phyloP scores from a whole-genome alignment of 306 rosid species.

The Dryas drummondii region DNA sequence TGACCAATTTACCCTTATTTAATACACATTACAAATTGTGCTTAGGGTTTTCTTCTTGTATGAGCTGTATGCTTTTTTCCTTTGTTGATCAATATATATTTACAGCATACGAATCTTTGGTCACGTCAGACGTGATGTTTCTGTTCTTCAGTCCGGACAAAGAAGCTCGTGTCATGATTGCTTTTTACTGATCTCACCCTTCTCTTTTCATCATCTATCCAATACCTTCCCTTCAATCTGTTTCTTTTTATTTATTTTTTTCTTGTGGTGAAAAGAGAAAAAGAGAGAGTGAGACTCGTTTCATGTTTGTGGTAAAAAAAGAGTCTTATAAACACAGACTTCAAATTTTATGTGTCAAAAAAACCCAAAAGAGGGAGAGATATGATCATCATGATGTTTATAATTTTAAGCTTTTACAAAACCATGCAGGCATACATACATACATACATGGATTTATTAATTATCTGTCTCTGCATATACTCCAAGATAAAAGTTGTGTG shows the following conservation, averaged over 20 bases:
- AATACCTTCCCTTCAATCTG: background rate
- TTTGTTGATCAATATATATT: background rate
- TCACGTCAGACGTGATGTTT: constrained; percentile 42
- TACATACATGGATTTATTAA: background rate
- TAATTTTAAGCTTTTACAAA: background rate
- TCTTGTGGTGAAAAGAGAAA: background rate
- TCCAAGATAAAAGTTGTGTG: background rate
- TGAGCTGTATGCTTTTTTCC: constrained; percentile 14
- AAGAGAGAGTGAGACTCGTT: background rate
- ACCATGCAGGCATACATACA: background rate
- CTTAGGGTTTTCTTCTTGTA: constrained; percentile 15
- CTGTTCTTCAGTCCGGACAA: constrained; percentile 35
- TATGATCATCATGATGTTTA: background rate
- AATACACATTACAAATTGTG: background rate
- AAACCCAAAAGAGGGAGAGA: background rate
- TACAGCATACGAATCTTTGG: constrained; percentile 23
- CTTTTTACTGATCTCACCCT: background rate
- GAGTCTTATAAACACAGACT: background rate
- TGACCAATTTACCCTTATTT: background rate
- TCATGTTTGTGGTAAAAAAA: background rate
- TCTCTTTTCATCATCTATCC: background rate
- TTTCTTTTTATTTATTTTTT: background rate
- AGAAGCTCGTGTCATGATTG: constrained; percentile 25
- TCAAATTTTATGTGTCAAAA: background rate
- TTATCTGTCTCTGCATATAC: background rate